Conservation (phyloP, 805 yeast species). For the Schwanniomyces yamadae region DNA sequence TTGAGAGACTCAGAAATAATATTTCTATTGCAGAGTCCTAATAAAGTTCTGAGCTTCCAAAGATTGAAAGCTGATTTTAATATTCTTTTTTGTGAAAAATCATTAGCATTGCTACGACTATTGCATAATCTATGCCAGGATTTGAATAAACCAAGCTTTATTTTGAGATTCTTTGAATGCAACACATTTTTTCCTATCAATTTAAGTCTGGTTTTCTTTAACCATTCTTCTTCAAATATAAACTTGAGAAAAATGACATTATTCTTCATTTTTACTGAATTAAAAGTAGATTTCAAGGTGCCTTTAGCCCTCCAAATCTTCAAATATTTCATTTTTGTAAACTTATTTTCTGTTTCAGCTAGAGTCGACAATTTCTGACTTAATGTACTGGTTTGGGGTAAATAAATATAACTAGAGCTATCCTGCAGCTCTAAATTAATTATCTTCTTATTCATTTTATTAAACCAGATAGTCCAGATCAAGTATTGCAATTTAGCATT, state of each 20-base stretch:
- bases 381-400: slow-evolving; percentile 4
- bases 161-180: slow-evolving; percentile 1
- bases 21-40: not conserved
- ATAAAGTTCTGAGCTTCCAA: slow-evolving; percentile 15
- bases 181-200: slow-evolving; percentile 8
- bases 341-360: slow-evolving; percentile 13
- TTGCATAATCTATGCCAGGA: slow-evolving; percentile 14
- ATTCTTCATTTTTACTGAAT: slow-evolving; percentile 6
- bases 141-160: slow-evolving; percentile 7
- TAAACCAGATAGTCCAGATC: slow-evolving; percentile 11
- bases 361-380: slow-evolving; percentile 13
- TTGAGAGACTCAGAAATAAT: not conserved
- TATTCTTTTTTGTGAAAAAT: slow-evolving; percentile 5
- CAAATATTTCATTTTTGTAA: slow-evolving; percentile 14
- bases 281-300: slow-evolving; percentile 1
- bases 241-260: slow-evolving; percentile 8
- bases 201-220: slow-evolving; percentile 9
- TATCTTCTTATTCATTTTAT: slow-evolving; percentile 1
- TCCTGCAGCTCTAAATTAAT: not conserved
- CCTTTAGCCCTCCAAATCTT: slow-evolving; percentile 13
- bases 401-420: not conserved
- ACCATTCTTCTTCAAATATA: slow-evolving; percentile 16
- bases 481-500: not conserved
- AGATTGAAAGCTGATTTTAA: slow-evolving; percentile 7
- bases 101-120: slow-evolving; percentile 11